Conservation (phyloP, 228 moss, liverwort and hornwort species). For the Sphagnum fallax region DNA sequence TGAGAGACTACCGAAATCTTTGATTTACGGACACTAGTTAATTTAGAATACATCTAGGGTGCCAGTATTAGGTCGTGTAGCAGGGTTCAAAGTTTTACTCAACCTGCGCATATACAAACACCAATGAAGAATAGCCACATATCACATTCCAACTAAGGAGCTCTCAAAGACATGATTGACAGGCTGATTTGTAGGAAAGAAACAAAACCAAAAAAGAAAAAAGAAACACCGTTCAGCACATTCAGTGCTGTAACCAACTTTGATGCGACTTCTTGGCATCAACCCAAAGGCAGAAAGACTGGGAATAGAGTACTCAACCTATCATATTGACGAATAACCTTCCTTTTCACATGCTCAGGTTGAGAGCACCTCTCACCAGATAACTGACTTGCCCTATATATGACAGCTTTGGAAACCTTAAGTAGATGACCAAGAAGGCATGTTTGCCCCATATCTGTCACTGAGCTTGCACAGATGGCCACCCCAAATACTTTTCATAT, state of each 20-base stretch:
- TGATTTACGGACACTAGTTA: background rate
- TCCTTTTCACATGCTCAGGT: no score
- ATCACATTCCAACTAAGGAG: constrained; percentile 1
- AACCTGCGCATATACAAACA: constrained; percentile 22
- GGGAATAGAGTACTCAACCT: no score
- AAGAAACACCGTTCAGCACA: background rate
- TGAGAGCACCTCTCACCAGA: no score
- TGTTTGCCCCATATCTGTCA: no score
- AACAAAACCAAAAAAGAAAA: background rate
- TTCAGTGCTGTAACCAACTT: background rate
- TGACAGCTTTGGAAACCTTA: no score
- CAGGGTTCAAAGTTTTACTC: constrained; percentile 20
- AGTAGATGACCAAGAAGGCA: no score
- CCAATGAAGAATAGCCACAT: constrained; percentile 9
- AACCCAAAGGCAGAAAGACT: background rate
- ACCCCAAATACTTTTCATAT: no score
- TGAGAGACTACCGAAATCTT: no score
- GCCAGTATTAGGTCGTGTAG: constrained; percentile 26
- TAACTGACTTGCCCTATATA: no score
- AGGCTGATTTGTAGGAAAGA: background rate
- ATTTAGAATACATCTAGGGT: constrained; percentile 39
- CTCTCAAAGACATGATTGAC: background rate
- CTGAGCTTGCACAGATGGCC: no score
- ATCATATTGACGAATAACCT: no score
- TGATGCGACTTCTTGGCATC: background rate